Conservation (phyloP, 768 basidiomycete species). For the Podaxis sp. region DNA sequence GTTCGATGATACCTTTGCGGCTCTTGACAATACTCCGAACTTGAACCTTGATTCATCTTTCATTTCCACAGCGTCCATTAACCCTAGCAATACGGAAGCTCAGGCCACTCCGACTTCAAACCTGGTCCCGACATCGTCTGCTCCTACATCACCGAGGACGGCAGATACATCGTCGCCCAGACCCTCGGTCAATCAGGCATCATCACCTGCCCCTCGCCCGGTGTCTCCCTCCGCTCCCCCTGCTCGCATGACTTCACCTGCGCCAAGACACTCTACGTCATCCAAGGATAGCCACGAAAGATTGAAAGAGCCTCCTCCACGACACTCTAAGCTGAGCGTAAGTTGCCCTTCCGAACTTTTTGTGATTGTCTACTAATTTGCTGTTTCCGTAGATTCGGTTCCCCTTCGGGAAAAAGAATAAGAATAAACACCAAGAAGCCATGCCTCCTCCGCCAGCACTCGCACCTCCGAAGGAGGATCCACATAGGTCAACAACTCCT, state of each 20-base stretch:
- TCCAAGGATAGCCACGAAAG: conserved; percentile 58
- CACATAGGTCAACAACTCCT: conserved; percentile 38
- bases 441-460: conserved; percentile 34
- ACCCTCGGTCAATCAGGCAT: conserved; percentile 23
- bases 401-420: conserved; percentile 77
- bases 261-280: conserved; percentile 54
- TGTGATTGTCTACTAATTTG: conserved; percentile 1
- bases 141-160: conserved; percentile 24
- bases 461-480: conserved; percentile 42
- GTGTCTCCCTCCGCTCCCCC: conserved; percentile 36
- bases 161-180: conserved; percentile 33
- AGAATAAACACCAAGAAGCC: conserved; percentile 46
- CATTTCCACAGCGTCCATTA: conserved; percentile 1
- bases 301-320: conserved; percentile 47
- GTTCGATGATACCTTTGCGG: conserved; percentile 46
- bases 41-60: conserved; percentile 18
- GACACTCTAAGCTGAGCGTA: conserved; percentile 76
- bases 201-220: conserved; percentile 38
- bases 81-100: conserved; percentile 9
- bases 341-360: conserved; percentile 24
- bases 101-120: conserved; percentile 6
- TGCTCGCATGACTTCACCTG: conserved; percentile 53
- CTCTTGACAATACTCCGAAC: conserved; percentile 30
- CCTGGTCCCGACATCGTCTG: conserved; percentile 7
- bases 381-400: conserved; percentile 54